Conservation (phyloP, 225 moss, liverwort and hornwort species). For the Pseudisothecium myosuroides region DNA sequence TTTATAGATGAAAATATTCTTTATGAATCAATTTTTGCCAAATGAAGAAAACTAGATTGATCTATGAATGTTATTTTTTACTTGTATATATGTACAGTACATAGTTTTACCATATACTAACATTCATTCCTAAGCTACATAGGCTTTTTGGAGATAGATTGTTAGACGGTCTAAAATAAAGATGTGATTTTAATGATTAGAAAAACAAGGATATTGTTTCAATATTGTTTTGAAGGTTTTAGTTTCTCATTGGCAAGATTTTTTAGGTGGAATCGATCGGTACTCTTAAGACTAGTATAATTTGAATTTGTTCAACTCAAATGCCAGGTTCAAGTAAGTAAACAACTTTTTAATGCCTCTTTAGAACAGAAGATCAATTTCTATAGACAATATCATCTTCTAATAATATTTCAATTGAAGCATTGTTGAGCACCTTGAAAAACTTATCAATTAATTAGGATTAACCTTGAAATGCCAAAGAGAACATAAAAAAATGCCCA, state of each 20-base stretch:
- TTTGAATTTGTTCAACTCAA: not conserved
- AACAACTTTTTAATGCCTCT: not conserved
- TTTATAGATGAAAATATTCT: not conserved
- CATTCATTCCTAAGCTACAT: not conserved
- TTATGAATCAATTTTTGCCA: not conserved
- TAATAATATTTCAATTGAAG: not conserved
- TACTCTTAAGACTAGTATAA: rapidly evolving
- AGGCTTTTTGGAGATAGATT: not conserved
- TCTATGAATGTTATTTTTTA: not conserved
- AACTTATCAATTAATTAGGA: not conserved
- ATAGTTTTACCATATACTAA: not conserved
- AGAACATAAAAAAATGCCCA: rapidly evolving
- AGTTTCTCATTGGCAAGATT: not conserved
- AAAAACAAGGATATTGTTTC: not conserved
- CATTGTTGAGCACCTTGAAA: not conserved
- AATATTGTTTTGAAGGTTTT: not conserved
- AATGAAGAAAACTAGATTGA: not conserved
- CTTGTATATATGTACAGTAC: too few relatives aligned
- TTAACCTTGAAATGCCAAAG: not conserved
- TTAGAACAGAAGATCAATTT: rapidly evolving
- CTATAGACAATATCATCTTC: not conserved
- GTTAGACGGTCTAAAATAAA: not conserved
- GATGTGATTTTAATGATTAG: not conserved
- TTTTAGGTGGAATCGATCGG: not conserved
- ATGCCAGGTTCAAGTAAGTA: rapidly evolving